Evolutionary conservation across 352 stramenopile species (phyloP).

Genomic region (Phytophthora citrophthora): DNA sequence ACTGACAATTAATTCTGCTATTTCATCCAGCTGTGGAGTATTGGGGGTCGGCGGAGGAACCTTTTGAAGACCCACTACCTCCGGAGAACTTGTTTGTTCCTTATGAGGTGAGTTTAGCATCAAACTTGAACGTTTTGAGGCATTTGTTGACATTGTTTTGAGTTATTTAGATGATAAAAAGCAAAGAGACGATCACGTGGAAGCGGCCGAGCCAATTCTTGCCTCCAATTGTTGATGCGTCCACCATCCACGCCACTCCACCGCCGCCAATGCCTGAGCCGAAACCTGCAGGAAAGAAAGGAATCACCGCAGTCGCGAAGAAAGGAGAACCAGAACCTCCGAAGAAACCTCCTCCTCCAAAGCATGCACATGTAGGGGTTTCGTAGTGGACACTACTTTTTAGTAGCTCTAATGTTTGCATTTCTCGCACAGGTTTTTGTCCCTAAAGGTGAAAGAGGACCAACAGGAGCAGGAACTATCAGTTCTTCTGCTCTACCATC

Average conservation of each 20-base stretch:
- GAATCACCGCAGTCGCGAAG: constrained; percentile 8
- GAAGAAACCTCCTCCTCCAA: constrained; percentile 51
- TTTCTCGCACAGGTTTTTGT: constrained; percentile 37
- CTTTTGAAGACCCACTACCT: constrained; percentile 53
- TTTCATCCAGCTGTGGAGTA: constrained; percentile 43
- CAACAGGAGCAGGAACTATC: not conserved
- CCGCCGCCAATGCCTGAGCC: constrained; percentile 19
- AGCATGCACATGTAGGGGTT: constrained; percentile 51
- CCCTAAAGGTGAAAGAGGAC: constrained; percentile 25
- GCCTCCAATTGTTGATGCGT: constrained; percentile 47
- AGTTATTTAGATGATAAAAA: not conserved
- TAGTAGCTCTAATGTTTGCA: not conserved
- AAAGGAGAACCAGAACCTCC: constrained; percentile 45
- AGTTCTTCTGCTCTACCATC: not conserved
- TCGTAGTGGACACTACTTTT: not conserved
- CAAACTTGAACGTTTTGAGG: not conserved
- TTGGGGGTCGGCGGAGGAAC: constrained; percentile 50
- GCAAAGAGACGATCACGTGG: constrained; percentile 44
- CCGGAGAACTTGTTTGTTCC: constrained; percentile 36
- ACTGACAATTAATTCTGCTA: not conserved
- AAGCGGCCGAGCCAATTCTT: constrained; percentile 72
- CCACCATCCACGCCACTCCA: constrained; percentile 10
- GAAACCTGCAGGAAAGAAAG: constrained; percentile 51
- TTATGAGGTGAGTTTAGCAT: constrained; percentile 19
- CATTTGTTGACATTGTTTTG: not conserved